Conservation (phyloP, 148 eudicot species). For the Vaccinium myrtillus region DNA sequence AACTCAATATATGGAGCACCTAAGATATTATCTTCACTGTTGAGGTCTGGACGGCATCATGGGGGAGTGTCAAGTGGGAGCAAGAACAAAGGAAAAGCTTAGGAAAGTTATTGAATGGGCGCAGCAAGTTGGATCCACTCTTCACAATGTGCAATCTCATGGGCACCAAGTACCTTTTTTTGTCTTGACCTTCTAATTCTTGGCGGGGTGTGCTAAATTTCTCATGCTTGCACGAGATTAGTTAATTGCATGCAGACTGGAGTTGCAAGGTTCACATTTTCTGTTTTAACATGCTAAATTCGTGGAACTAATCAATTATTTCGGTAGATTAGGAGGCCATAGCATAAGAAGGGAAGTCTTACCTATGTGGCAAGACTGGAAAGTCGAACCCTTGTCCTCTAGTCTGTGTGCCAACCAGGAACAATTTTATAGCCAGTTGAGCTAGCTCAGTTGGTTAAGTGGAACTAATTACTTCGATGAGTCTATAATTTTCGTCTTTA, state of each 20-base stretch:
- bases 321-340: background rate
- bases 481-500: background rate
- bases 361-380: background rate
- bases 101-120: conserved; percentile 71
- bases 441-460: background rate
- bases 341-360: background rate
- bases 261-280: background rate
- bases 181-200: conserved; percentile 12
- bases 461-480: background rate
- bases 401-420: background rate
- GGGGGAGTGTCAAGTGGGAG: conserved; percentile 43
- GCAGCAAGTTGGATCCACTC: conserved; percentile 39
- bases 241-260: background rate
- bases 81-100: conserved; percentile 60
- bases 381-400: background rate
- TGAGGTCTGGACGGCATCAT: conserved; percentile 54
- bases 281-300: background rate
- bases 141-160: conserved; percentile 31
- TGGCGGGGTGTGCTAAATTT: background rate
- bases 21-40: conserved; percentile 12
- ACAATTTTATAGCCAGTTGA: background rate
- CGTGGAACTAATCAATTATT: background rate
- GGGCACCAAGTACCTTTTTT: conserved; percentile 39
- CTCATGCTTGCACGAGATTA: background rate
- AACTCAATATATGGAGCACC: background rate